phyloP scores from a whole-genome alignment of 345 rosid genomes.

The Eutrema yunnanense region DNA sequence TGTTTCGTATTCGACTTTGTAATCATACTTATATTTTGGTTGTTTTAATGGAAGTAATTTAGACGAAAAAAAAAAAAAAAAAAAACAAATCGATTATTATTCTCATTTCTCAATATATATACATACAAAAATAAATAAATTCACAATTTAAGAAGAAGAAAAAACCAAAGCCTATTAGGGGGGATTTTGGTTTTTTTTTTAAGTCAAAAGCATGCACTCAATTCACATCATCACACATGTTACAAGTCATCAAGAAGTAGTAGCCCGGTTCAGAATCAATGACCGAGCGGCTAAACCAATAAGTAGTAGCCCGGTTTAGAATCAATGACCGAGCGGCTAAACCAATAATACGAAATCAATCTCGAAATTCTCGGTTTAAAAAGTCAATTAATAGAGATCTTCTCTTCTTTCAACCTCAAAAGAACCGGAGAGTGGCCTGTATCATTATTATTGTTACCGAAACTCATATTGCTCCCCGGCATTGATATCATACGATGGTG shows the following conservation, averaged over 20 bases:
- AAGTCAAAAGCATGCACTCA: conserved; percentile 25
- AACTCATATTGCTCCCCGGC: conserved; percentile 35
- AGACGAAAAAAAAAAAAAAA: no score
- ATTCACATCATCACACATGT: conserved; percentile 27
- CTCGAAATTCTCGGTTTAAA: neutral
- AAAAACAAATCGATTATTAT: neutral
- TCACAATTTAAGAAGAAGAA: conserved; percentile 3
- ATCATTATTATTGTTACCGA: conserved; percentile 31
- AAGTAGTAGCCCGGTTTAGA: conserved; percentile 1
- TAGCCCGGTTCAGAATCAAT: conserved; percentile 6
- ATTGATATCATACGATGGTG: conserved; percentile 28
- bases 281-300: conserved; percentile 11
- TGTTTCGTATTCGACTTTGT: no score
- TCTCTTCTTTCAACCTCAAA: conserved; percentile 67
- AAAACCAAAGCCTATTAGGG: neutral
- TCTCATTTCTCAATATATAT: neutral
- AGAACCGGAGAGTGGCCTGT: conserved; percentile 49
- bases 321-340: conserved; percentile 10
- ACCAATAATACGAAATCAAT: conserved; percentile 10
- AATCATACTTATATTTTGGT: no score
- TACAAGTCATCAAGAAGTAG: conserved; percentile 23
- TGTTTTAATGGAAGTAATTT: no score
- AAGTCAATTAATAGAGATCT: conserved; percentile 39
- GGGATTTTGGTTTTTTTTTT: neutral
- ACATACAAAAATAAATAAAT: neutral